Evolutionary conservation across 1,139 yeast species (phyloP), one percentile per base, ranked within the genome.

Genomic region (Candida tetrigidarum): DNA sequence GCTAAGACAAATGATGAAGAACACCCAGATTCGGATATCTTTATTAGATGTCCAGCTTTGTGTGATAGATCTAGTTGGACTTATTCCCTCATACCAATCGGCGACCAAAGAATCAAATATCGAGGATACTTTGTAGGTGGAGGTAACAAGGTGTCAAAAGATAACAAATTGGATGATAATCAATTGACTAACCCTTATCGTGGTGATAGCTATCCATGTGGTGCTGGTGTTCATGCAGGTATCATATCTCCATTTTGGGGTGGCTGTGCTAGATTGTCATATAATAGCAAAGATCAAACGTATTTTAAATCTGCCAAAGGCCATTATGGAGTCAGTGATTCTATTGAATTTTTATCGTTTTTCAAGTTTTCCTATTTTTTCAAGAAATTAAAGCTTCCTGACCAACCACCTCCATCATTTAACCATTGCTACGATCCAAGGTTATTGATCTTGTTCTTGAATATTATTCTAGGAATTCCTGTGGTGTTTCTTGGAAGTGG

Each of bases 161-260:
- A 30, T 5, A 37, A 50, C 7, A 26, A 37, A 16, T 37, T 43
- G 3, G 50, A 49, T n/a, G 62, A 62, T n/a, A 51, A 48, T 12
- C 54, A 53, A 43, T 45, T 81, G 6, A 67, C 86, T 0, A 57
- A 67, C 20, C 90, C 91, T 0, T 93, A 90, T 58, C 72, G 99
- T 49, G 93, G 90, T 0, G 99, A 93, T 63, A 87, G 96, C 0
- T 91, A 73, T 58, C 84, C 93, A 0, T 93, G 99, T 64, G 95
- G 92, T 0, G 85, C 97, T 1, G 98, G 96, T 0, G 81, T 87
- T 3, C 97, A 92, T 62, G 84, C 92, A 2, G 97, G 97, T 1
- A 58, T 83, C 0, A 67, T 91, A 1, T 83, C 95, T 1, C 85
- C 93, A 18, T 60, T 74, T 36, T 68, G 69, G 49, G 99, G 99